A percentile compares a stretch with the other conserved stretches of the same genome.
Conservation (phyloP, 306 rosid genomes). For the Gynostemma pentaphyllum region DNA sequence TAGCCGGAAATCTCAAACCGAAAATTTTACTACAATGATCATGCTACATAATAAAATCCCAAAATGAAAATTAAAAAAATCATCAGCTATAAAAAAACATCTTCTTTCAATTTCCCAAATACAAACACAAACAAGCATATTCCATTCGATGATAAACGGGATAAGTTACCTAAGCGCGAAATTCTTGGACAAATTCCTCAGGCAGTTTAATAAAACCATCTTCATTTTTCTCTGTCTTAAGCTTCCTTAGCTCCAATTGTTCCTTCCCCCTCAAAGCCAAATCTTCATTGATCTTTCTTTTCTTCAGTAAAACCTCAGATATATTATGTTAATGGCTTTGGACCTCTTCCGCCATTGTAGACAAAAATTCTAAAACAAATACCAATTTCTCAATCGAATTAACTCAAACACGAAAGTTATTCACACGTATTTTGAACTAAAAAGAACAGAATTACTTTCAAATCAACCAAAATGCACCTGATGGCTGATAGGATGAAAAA, state of each 20-base stretch:
- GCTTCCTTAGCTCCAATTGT: conserved; percentile 40
- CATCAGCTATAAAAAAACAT: not conserved
- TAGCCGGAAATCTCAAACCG: not conserved
- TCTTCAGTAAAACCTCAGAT: conserved; percentile 40
- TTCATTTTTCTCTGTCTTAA: conserved; percentile 21
- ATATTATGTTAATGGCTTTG: conserved; percentile 23
- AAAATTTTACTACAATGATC: not conserved
- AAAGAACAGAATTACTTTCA: not conserved
- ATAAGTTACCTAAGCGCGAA: conserved; percentile 43
- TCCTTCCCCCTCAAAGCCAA: conserved; percentile 35
- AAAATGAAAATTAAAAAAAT: not conserved
- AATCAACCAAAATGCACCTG: too few species aligned
- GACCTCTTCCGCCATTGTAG: conserved; percentile 27
- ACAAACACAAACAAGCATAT: not conserved
- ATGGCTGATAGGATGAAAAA: too few species aligned
- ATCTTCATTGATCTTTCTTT: conserved; percentile 38
- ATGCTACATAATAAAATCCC: too few species aligned
- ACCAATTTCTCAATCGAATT: not conserved
- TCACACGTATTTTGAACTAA: not conserved
- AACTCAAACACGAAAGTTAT: not conserved
- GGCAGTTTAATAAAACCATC: conserved; percentile 54
- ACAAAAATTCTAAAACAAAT: not conserved
- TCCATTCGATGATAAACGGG: not conserved
- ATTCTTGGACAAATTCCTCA: conserved; percentile 60
- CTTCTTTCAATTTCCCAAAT: not conserved